These are phyloP conservation scores for Scleroderma bovista DNA, from an alignment of 768 basidiomycete genomes.

Conservation along the genomic window DNA sequence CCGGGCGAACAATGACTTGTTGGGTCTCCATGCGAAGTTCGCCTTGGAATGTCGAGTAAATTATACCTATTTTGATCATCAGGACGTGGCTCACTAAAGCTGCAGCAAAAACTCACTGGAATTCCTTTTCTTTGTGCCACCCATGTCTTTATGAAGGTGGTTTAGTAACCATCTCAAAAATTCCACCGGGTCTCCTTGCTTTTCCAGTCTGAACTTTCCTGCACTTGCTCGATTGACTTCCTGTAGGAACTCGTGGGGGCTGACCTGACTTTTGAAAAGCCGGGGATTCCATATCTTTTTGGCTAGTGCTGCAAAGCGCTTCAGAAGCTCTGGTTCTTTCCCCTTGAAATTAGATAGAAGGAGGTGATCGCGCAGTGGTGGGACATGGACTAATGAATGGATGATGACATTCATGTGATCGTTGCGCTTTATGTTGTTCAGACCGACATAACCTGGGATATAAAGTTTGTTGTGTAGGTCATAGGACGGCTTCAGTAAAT, in stretches of 20 bases:
- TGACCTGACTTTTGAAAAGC: slow-evolving; percentile 96
- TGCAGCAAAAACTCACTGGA: slow-evolving; percentile 59
- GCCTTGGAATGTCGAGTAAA: slow-evolving; percentile 93
- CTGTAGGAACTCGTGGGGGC: slow-evolving; percentile 98
- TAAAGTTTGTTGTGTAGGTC: slow-evolving; percentile 81
- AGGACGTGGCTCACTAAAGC: slow-evolving; percentile 14
- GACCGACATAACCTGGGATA: slow-evolving; percentile 87
- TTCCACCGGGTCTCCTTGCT: slow-evolving; percentile 94
- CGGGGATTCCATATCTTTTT: slow-evolving; percentile 96
- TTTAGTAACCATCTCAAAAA: slow-evolving; percentile 96
- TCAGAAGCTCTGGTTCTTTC: slow-evolving; percentile 82
- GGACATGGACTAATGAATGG: slow-evolving; percentile 86
- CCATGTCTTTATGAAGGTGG: slow-evolving; percentile 85
- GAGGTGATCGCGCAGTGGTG: slow-evolving; percentile 83
- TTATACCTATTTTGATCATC: slow-evolving; percentile 54
- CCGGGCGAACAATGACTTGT: slow-evolving; percentile 81
- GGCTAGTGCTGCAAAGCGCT: slow-evolving; percentile 79
- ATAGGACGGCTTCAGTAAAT: slow-evolving; percentile 71
- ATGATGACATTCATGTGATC: slow-evolving; percentile 98
- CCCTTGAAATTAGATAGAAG: slow-evolving; percentile 68
- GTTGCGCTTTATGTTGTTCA: slow-evolving; percentile 97
- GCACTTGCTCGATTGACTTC: slow-evolving; percentile 87
- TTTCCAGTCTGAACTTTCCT: slow-evolving; percentile 88
- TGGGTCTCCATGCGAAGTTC: slow-evolving; percentile 91
- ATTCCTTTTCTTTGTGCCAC: slow-evolving; percentile 87